Evolutionary conservation across 2,329 filamentous ascomycete genomes (phyloP).

Genomic region (Colletotrichum sp.): DNA sequence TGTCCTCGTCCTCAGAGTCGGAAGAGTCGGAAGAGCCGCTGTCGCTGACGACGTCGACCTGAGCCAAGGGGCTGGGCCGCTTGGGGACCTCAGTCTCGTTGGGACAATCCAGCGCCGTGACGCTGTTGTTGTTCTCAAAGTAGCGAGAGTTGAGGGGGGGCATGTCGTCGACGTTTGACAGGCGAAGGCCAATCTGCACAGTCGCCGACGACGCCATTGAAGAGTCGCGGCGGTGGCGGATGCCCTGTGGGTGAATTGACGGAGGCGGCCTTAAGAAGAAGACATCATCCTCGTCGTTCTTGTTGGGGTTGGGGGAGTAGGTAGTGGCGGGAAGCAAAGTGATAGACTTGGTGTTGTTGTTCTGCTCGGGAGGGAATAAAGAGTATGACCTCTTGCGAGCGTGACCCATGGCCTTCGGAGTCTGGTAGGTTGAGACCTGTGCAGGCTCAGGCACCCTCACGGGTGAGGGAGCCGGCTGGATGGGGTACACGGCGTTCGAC

Average conservation of each 20-base stretch:
- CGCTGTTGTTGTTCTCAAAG: slow-evolving; percentile 37
- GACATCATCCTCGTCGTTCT: not conserved
- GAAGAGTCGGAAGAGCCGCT: slow-evolving; percentile 20
- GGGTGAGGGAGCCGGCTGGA: not conserved
- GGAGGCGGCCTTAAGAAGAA: slow-evolving; percentile 18
- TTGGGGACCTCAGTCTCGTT: slow-evolving; percentile 22
- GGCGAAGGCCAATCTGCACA: slow-evolving; percentile 73
- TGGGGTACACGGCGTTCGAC: slow-evolving; percentile 35
- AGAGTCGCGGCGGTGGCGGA: slow-evolving; percentile 60
- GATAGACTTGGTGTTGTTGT: slow-evolving; percentile 32
- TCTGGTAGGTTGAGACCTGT: slow-evolving; percentile 17
- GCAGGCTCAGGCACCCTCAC: slow-evolving; percentile 13
- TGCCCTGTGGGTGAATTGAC: slow-evolving; percentile 28
- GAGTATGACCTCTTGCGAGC: slow-evolving; percentile 43
- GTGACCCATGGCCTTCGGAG: slow-evolving; percentile 27
- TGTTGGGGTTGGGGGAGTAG: slow-evolving; percentile 37
- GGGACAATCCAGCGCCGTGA: slow-evolving; percentile 42
- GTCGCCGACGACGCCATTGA: slow-evolving; percentile 71
- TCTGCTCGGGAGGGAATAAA: slow-evolving; percentile 39
- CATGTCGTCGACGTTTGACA: slow-evolving; percentile 65
- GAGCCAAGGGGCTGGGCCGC: slow-evolving; percentile 36
- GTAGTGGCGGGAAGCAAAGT: slow-evolving; percentile 53
- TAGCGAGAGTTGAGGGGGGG: slow-evolving; percentile 37
- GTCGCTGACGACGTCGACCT: slow-evolving; percentile 9
- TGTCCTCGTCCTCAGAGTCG: slow-evolving; percentile 24